Evolutionary conservation across 352 stramenopile species (phyloP).

Genomic region (Aphanomyces euteiches): DNA sequence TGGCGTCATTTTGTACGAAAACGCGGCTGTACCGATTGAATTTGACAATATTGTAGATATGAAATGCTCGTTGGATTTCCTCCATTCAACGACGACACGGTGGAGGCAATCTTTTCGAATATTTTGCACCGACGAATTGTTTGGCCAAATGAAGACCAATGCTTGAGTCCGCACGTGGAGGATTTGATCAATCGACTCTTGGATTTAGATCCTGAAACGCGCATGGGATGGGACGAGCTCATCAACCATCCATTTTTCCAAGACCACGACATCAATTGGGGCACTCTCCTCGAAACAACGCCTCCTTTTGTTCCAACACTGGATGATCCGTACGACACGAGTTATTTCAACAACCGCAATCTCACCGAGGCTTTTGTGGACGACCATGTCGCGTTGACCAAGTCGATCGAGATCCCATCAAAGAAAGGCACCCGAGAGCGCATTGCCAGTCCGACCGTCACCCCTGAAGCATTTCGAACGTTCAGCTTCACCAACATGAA

Average conservation of each 20-base stretch:
- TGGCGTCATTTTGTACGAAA: slow-evolving; percentile 74
- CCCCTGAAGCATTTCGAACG: slow-evolving; percentile 55
- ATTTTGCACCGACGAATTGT: slow-evolving; percentile 80
- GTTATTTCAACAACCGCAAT: slow-evolving; percentile 89
- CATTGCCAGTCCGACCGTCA: slow-evolving; percentile 8
- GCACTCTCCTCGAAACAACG: slow-evolving; percentile 69
- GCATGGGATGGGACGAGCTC: slow-evolving; percentile 66
- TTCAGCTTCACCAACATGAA: slow-evolving; percentile 89
- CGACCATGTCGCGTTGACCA: slow-evolving; percentile 38
- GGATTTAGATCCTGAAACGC: slow-evolving; percentile 58
- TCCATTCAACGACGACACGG: slow-evolving; percentile 86
- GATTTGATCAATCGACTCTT: slow-evolving; percentile 80
- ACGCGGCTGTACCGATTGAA: not conserved
- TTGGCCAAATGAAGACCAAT: slow-evolving; percentile 86
- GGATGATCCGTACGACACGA: slow-evolving; percentile 82
- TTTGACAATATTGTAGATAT: slow-evolving; percentile 38
- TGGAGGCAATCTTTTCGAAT: slow-evolving; percentile 84
- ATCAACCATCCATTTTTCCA: slow-evolving; percentile 65
- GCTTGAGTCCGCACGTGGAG: slow-evolving; percentile 71
- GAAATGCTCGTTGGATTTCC: slow-evolving; percentile 86
- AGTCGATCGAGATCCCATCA: slow-evolving; percentile 23
- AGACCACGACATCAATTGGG: slow-evolving; percentile 62
- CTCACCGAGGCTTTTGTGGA: slow-evolving; percentile 83
- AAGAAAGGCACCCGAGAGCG: not conserved
- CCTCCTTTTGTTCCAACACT: slow-evolving; percentile 84